phyloP scores from a whole-genome alignment of 2,329 filamentous ascomycete genomes.

The Beauveria pseudobassiana region DNA sequence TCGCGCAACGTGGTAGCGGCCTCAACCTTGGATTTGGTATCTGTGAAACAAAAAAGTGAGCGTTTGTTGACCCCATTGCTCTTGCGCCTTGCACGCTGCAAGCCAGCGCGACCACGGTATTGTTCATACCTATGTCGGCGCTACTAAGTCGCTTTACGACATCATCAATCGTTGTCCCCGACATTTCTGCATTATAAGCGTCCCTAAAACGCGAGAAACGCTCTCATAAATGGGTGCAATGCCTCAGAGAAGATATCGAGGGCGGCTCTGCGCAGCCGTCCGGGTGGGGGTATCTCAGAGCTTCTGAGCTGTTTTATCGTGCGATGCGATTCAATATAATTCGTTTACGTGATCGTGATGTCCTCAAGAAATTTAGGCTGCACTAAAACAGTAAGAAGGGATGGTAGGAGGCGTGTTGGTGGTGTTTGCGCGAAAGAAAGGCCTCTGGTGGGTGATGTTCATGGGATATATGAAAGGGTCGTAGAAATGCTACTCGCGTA shows the following conservation, averaged over 20 bases:
- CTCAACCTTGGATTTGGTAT: constrained; percentile 73
- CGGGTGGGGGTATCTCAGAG: constrained; percentile 9
- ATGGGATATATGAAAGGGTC: constrained; percentile 10
- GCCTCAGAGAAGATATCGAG: constrained; percentile 9
- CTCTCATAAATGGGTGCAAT: constrained; percentile 27
- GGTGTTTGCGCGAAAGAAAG: constrained; percentile 3
- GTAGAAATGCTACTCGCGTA: constrained; percentile 21
- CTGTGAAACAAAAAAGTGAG: constrained; percentile 36
- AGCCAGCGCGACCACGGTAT: neutral
- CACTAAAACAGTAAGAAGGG: too few species aligned
- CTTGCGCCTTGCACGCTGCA: too few species aligned
- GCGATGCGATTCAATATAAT: constrained; percentile 9
- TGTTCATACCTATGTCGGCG: constrained; percentile 43
- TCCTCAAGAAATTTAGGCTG: too few species aligned
- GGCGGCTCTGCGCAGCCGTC: constrained; percentile 7
- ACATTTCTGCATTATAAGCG: constrained; percentile 50
- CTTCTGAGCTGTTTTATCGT: neutral
- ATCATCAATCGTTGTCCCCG: constrained; percentile 53
- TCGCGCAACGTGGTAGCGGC: constrained; percentile 84
- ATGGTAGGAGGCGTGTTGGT: neutral
- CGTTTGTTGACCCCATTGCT: neutral
- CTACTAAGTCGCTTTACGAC: constrained; percentile 53
- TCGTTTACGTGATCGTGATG: neutral
- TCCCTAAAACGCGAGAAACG: constrained; percentile 25
- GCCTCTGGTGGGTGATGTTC: neutral